Evolutionary conservation across 2,329 filamentous ascomycete species (phyloP).

Genomic region (Ceratocystis papillata): DNA sequence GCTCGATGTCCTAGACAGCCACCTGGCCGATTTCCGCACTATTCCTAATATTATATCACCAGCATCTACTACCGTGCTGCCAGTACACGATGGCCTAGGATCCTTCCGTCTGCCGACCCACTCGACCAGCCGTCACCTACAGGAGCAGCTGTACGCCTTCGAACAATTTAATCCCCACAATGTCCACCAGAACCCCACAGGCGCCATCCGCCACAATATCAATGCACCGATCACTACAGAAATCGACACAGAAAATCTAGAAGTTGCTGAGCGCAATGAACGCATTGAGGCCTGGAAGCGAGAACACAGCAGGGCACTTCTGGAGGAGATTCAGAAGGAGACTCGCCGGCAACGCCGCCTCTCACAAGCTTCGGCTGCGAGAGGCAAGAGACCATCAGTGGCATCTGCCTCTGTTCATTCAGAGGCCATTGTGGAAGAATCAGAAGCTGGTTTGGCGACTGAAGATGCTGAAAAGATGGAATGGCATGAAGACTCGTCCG

Average conservation of each 20-base stretch:
- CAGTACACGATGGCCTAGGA: slow-evolving; percentile 82
- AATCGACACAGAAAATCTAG: slow-evolving; percentile 43
- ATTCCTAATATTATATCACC: slow-evolving; percentile 32
- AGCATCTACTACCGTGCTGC: slow-evolving; percentile 61
- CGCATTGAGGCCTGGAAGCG: slow-evolving; percentile 86
- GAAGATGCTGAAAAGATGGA: slow-evolving; percentile 23
- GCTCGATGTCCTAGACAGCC: slow-evolving; percentile 85
- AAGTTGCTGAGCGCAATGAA: slow-evolving; percentile 63
- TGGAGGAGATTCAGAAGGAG: slow-evolving; percentile 83
- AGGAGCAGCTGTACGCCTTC: slow-evolving; percentile 81
- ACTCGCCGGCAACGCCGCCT: slow-evolving; percentile 55
- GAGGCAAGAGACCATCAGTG: slow-evolving; percentile 12
- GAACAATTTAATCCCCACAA: slow-evolving; percentile 71
- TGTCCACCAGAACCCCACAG: slow-evolving; percentile 36
- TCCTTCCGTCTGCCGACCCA: slow-evolving; percentile 61
- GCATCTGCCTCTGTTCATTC: slow-evolving; percentile 17
- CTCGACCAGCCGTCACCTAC: slow-evolving; percentile 46
- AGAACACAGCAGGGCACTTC: slow-evolving; percentile 74
- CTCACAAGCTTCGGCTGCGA: slow-evolving; percentile 42
- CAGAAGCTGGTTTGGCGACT: background rate
- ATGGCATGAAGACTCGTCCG: slow-evolving; percentile 34
- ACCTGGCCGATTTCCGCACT: slow-evolving; percentile 76
- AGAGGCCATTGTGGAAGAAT: slow-evolving; percentile 18
- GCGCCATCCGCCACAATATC: slow-evolving; percentile 41
- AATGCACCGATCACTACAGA: slow-evolving; percentile 33